Evolutionary conservation across 192 early-diverging fungal genomes (phyloP).

Genomic region (Helicostylum pulchrum): DNA sequence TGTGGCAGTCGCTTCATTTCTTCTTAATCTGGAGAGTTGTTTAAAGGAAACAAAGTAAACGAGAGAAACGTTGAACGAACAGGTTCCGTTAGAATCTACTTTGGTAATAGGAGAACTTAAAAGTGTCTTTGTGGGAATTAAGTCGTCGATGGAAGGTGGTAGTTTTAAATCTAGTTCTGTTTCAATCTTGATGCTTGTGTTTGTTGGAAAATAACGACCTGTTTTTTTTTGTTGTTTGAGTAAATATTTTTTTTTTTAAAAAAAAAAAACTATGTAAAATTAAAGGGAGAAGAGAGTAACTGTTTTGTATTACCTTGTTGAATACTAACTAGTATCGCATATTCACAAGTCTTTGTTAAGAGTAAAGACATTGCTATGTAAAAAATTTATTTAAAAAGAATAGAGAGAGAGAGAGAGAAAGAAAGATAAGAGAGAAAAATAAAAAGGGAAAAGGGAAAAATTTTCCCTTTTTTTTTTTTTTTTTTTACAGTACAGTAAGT

Average conservation of each 20-base stretch:
- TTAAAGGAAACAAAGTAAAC: constrained; percentile 34
- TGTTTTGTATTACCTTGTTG: constrained; percentile 29
- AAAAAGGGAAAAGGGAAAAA: neutral
- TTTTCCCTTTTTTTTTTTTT: neutral
- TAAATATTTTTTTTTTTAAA: neutral
- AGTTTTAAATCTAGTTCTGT: constrained; percentile 27
- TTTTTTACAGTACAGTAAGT: no score
- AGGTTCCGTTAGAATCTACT: constrained; percentile 3
- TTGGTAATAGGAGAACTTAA: constrained; percentile 21
- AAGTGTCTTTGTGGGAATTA: constrained; percentile 31
- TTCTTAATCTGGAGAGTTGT: constrained; percentile 25
- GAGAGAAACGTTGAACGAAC: constrained; percentile 22
- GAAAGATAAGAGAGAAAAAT: neutral
- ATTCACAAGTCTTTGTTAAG: constrained; percentile 36
- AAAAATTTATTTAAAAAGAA: neutral
- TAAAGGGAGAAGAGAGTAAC: no score
- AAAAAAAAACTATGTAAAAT: no score
- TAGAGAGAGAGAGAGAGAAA: neutral
- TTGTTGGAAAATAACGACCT: constrained; percentile 30
- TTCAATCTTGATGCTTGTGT: constrained; percentile 21
- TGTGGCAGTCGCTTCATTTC: constrained; percentile 19
- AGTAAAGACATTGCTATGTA: constrained; percentile 29
- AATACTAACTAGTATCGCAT: constrained; percentile 36
- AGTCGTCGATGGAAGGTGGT: constrained; percentile 31
- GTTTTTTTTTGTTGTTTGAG: neutral